Evolutionary conservation across 1,139 yeast species (phyloP), one percentile per base, ranked within the genome.

Genomic region (Yamadazyma taylorii): DNA sequence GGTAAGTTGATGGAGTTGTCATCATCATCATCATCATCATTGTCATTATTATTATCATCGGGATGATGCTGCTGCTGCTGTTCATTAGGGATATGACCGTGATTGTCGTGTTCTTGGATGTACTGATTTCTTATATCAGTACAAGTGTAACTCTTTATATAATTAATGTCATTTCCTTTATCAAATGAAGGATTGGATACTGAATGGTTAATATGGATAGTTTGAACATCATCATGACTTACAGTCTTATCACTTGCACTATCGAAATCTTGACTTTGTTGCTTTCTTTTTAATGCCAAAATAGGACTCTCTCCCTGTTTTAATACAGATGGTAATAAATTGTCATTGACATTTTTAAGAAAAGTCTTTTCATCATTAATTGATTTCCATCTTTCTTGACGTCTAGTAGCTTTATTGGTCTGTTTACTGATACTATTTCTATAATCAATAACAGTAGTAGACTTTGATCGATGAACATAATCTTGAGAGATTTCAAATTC

Each of bases 241-340:
- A 28, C 8, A 12, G 22, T 17, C 6, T 28, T 17, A n/a, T 16
- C 13, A 5, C 31, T 19, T 19, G 21, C 33, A 11, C 17, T 4
- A 28, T 35, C 34, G 13, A 17, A 15, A 17, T 35, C 38, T 15
- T 10, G 36, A 14, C 16, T 35, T 19, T 43, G 48, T 32, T 60
- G 67, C 37, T 53, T 48, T 26, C 68, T 41, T 41, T 56, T 60
- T 6, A 55, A 41, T 26, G 53, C 55, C 50, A 61, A 45, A 6
- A 64, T 64, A 0, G 61, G 65, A 34, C 68, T 62, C 40, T 61
- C 66, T 1, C 69, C 63, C 17, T 50, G 54, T 42, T 56, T 61
- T 24, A 68, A 48, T 1, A 67, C 70, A 1, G 72, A 53, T 7
- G 73, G 74, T 23, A 67, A 48, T 27, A 68, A 51, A 8, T 53